Conservation (phyloP, 257 asterid genomes). For the Solanum ossicruentum region DNA sequence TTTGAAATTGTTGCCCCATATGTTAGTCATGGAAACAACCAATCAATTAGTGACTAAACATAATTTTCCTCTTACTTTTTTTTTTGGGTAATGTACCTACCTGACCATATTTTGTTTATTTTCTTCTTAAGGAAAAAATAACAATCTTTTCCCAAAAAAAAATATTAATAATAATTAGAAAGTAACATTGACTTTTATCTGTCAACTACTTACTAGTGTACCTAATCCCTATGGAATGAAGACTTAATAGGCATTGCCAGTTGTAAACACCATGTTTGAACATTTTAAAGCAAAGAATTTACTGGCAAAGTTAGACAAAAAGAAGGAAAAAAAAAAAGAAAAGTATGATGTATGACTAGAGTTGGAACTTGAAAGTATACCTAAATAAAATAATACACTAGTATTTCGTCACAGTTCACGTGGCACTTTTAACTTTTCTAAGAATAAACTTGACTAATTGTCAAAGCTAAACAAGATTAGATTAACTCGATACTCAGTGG, state of each 20-base stretch:
- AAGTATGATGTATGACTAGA: background rate
- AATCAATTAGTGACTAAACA: background rate
- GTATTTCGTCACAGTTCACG: background rate
- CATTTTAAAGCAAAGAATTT: background rate
- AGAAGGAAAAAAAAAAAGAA: background rate
- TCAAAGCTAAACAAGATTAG: background rate
- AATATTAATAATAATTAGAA: background rate
- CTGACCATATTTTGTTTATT: background rate
- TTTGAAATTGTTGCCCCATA: background rate
- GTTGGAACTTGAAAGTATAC: conserved; percentile 1
- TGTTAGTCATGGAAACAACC: background rate
- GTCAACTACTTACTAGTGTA: background rate
- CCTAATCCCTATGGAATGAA: background rate
- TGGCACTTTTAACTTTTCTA: background rate
- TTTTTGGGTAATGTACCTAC: background rate
- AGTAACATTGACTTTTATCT: background rate
- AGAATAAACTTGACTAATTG: background rate
- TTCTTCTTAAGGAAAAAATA: background rate
- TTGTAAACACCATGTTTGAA: background rate
- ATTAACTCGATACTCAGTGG: background rate
- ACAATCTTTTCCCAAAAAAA: background rate
- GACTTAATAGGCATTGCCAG: background rate
- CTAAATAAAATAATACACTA: background rate
- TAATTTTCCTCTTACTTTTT: no score
- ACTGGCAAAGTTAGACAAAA: background rate